Conservation (phyloP, 306 rosid genomes). For the Trifolium pratense region DNA sequence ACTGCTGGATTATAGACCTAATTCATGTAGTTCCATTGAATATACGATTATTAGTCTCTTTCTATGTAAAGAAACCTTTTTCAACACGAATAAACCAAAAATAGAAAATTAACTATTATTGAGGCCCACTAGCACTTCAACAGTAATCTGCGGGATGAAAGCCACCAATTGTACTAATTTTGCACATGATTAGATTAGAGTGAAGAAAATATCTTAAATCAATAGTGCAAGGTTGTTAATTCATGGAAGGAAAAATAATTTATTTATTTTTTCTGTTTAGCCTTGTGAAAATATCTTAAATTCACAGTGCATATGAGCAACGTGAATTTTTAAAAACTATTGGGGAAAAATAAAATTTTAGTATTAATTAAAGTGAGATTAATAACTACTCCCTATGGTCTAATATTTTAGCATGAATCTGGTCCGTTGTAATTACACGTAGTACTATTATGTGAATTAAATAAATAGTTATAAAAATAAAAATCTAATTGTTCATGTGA, state of each 20-base stretch:
- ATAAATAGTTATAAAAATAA: too few relatives aligned
- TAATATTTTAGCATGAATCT: too few relatives aligned
- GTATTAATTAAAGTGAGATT: too few relatives aligned
- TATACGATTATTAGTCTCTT: neutral
- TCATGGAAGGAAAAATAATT: neutral
- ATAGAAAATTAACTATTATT: neutral
- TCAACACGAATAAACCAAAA: conserved; percentile 1
- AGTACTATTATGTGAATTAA: too few relatives aligned
- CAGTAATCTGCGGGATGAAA: conserved; percentile 9
- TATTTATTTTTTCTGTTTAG: too few relatives aligned
- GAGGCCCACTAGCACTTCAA: conserved; percentile 1
- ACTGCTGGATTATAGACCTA: conserved; percentile 33
- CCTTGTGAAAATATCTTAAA: too few relatives aligned
- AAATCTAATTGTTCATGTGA: too few relatives aligned
- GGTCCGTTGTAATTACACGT: too few relatives aligned
- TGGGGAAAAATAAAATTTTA: too few relatives aligned
- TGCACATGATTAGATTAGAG: neutral
- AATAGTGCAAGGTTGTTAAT: neutral
- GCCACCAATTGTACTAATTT: neutral
- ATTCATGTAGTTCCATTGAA: conserved; percentile 15
- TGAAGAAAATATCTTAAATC: conserved; percentile 12
- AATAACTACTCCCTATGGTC: too few relatives aligned
- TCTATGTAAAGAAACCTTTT: conserved; percentile 5
- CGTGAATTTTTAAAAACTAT: too few relatives aligned
- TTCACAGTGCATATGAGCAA: too few relatives aligned